These are phyloP conservation scores for Termitomyces sp. DNA, from an alignment of 768 basidiomycete species.

Conservation along the genomic window DNA sequence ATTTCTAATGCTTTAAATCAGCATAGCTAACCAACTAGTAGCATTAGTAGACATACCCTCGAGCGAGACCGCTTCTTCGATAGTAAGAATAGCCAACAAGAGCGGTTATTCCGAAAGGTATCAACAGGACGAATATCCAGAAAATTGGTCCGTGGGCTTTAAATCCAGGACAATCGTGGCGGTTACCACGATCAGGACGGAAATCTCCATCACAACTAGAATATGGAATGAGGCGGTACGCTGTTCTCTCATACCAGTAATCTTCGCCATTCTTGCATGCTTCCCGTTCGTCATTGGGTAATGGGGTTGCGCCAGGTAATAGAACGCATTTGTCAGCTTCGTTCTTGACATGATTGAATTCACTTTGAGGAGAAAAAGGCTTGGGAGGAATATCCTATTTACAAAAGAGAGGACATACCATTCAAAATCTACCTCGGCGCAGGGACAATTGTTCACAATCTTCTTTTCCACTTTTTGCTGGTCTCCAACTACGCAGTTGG, in stretches of 20 bases:
- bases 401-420: conserved; percentile 53
- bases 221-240: conserved; percentile 86
- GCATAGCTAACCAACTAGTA: conserved; percentile 1
- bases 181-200: conserved; percentile 69
- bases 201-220: conserved; percentile 81
- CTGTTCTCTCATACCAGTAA: conserved; percentile 92
- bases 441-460: conserved; percentile 68
- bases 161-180: conserved; percentile 81
- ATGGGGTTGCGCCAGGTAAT: conserved; percentile 60
- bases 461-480: conserved; percentile 46
- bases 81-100: conserved; percentile 82
- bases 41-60: conserved; percentile 48
- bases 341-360: conserved; percentile 86
- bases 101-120: conserved; percentile 76
- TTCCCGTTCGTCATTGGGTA: conserved; percentile 53
- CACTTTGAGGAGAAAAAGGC: conserved; percentile 43
- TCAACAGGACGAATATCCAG: conserved; percentile 73
- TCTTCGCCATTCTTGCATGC: conserved; percentile 59
- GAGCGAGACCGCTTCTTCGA: conserved; percentile 60
- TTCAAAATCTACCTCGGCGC: conserved; percentile 79
- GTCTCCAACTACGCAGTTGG: conserved; percentile 81
- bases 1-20: conserved; percentile 37
- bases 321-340: conserved; percentile 70
- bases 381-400: not conserved
- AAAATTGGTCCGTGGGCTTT: conserved; percentile 69